Conservation (phyloP, 2,329 filamentous ascomycete species). For the Talaromyces piceae region DNA sequence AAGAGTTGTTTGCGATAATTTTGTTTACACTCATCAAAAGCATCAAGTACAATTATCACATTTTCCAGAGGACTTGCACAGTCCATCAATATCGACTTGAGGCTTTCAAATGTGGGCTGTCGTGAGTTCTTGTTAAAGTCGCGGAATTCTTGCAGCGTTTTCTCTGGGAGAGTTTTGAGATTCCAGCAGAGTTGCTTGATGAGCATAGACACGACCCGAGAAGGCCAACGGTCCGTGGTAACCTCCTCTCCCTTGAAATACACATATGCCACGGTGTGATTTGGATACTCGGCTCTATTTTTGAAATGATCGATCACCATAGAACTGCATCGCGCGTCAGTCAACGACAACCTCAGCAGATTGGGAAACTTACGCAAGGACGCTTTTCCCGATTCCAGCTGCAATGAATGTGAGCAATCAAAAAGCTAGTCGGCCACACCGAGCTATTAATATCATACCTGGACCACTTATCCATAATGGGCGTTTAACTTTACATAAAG, state of each 20-base stretch:
- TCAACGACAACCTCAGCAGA: background rate
- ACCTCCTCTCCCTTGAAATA: conserved; percentile 11
- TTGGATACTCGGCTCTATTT: background rate
- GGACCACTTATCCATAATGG: conserved; percentile 7
- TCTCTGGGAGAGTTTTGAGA: background rate
- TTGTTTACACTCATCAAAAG: conserved; percentile 7
- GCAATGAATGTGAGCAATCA: background rate
- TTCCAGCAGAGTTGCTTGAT: conserved; percentile 11
- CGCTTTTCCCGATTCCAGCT: conserved; percentile 12
- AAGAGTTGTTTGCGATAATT: conserved; percentile 1
- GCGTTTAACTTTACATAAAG: background rate
- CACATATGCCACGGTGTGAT: conserved; percentile 2
- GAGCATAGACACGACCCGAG: conserved; percentile 6
- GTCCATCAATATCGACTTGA: conserved; percentile 3
- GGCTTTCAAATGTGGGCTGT: conserved; percentile 1
- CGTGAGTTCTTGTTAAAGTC: conserved; percentile 4
- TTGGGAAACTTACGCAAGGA: conserved; percentile 8
- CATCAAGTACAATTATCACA: conserved; percentile 5
- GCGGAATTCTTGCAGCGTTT: conserved; percentile 1
- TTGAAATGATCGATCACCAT: conserved; percentile 8
- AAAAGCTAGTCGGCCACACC: background rate
- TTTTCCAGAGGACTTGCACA: conserved; percentile 4
- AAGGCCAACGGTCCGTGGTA: background rate
- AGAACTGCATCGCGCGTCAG: conserved; percentile 3
- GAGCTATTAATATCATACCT: background rate